Percentiles rank a stretch among this genome's conserved stretches.
Evolutionary conservation across 2,329 filamentous ascomycete species (phyloP).

Genomic region (Xylogone sp.): DNA sequence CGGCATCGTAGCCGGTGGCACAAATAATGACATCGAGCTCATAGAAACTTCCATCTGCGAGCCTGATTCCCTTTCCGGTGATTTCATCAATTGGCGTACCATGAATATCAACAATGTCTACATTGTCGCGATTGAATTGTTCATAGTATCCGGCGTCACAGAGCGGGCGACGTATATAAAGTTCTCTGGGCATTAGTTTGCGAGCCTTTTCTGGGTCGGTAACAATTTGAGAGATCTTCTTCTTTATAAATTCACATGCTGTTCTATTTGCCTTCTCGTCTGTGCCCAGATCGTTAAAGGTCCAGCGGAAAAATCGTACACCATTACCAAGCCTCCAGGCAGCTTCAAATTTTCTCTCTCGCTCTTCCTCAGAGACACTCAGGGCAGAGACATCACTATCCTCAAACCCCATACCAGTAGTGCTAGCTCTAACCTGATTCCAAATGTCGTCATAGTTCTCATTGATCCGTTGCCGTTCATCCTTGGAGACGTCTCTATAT

Average conservation of each 20-base stretch:
- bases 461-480: no score
- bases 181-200: slow-evolving; percentile 3
- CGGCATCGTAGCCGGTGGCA: slow-evolving; percentile 38
- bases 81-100: slow-evolving; percentile 23
- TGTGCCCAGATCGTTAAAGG: slow-evolving; percentile 32
- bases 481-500: slow-evolving; percentile 25
- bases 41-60: slow-evolving; percentile 16
- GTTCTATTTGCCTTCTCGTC: slow-evolving; percentile 35
- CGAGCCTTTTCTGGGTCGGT: slow-evolving; percentile 26
- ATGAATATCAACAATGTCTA: slow-evolving; percentile 26
- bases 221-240: slow-evolving; percentile 27
- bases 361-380: slow-evolving; percentile 19
- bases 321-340: slow-evolving; percentile 30
- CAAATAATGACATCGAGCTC: slow-evolving; percentile 25
- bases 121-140: slow-evolving; percentile 23
- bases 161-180: slow-evolving; percentile 16
- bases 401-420: slow-evolving; percentile 28
- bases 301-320: slow-evolving; percentile 33
- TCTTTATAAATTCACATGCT: slow-evolving; percentile 32
- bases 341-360: slow-evolving; percentile 24
- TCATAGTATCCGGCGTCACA: slow-evolving; percentile 25
- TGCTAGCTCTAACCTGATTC: slow-evolving; percentile 21
- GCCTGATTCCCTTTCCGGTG: slow-evolving; percentile 21
- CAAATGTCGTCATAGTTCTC: slow-evolving; percentile 30
- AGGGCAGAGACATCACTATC: slow-evolving; percentile 23